Base-by-base conservation (phyloP, 768 basidiomycete species). In the Tulasnella sp. region DNA sequence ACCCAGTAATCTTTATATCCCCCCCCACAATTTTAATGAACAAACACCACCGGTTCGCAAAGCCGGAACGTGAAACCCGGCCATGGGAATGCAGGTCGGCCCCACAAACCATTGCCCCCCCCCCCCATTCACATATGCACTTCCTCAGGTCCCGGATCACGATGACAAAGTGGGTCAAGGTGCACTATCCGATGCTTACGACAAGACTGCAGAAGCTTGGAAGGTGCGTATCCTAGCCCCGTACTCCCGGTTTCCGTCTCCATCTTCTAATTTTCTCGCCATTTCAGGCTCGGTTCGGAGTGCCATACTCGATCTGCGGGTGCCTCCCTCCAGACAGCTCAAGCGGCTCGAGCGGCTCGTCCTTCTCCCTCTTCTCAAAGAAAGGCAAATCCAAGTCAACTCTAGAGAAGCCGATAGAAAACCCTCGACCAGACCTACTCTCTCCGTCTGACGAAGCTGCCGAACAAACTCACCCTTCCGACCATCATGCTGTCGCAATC, bases 221-320 rank as follows among this genome's bases (percentile, higher is more conserved):
- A 81, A 82, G 77, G 87, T 87, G 37, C 23, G 67, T 18, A 35
- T 18, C 1, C 10, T 16, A 18, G 11, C 48, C 15, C 20, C 15
- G 10, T 18, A 23, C 48, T 15, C 46, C 18, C 15, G 16, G 10
- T 18, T 70, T 16, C 78, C 7, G 37, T 48, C 15, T 16, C 48
- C 20, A 7, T 6, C 1, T 13, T 16, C 48, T 48, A 23, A 48
- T 23, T 13, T 16, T 35, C 55, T 35, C 23, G n/a, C 15, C 3
- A 48, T 6, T 7, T 67, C 88, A 88, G 82, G 79, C 84, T 18
- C 88, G 89, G 10, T 91, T 88, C 81, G 84, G 85, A 67, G 83
- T 87, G 10, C 83, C 86, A 1, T 92, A 92, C 83, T 87, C 85
- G 72, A 86, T 88, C 79, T 92, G 91, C 78, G 90, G 90, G 1